Percentiles rank a stretch among this genome's conserved stretches.
Conservation (phyloP, 2,329 filamentous ascomycete genomes). For the Pseudopithomyces maydicus region DNA sequence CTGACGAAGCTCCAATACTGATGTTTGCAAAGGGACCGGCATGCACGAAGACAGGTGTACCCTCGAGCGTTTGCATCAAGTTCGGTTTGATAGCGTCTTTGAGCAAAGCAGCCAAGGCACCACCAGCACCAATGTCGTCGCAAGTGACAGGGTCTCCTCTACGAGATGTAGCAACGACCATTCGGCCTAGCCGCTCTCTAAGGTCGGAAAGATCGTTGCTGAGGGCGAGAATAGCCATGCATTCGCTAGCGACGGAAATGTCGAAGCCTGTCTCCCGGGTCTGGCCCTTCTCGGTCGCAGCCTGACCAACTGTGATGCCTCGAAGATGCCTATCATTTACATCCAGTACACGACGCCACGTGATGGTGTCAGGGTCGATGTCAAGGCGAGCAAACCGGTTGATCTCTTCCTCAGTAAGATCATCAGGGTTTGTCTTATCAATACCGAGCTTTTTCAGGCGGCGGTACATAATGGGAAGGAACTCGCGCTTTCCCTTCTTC, state of each 20-base stretch:
- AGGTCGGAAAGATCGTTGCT: slow-evolving; percentile 87
- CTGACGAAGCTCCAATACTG: slow-evolving; percentile 93
- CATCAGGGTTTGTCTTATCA: slow-evolving; percentile 89
- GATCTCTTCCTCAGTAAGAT: slow-evolving; percentile 89
- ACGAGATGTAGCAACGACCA: slow-evolving; percentile 91
- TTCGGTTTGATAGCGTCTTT: slow-evolving; percentile 99
- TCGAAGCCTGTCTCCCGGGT: slow-evolving; percentile 92
- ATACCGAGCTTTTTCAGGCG: slow-evolving; percentile 95
- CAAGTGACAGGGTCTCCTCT: slow-evolving; percentile 90
- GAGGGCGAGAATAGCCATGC: slow-evolving; percentile 96
- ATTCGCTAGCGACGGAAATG: slow-evolving; percentile 96
- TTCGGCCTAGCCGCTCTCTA: slow-evolving; percentile 88
- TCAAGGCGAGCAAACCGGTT: slow-evolving; percentile 87
- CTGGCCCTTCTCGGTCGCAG: slow-evolving; percentile 87
- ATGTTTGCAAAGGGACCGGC: slow-evolving; percentile 98
- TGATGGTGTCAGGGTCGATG: slow-evolving; percentile 96
- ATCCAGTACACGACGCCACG: slow-evolving; percentile 93
- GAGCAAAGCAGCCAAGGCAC: slow-evolving; percentile 92
- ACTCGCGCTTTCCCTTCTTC: slow-evolving; percentile 88
- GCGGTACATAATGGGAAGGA: slow-evolving; percentile 89
- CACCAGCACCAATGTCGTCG: slow-evolving; percentile 91
- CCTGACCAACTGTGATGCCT: slow-evolving; percentile 85
- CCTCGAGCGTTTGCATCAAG: slow-evolving; percentile 96
- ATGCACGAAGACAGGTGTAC: slow-evolving; percentile 96
- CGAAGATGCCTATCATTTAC: slow-evolving; percentile 96